Percentiles rank a stretch among this genome's conserved stretches.
These are phyloP conservation scores for Kappamyces sp. DNA, from an alignment of 192 early-diverging fungal species.

Conservation along the genomic window DNA sequence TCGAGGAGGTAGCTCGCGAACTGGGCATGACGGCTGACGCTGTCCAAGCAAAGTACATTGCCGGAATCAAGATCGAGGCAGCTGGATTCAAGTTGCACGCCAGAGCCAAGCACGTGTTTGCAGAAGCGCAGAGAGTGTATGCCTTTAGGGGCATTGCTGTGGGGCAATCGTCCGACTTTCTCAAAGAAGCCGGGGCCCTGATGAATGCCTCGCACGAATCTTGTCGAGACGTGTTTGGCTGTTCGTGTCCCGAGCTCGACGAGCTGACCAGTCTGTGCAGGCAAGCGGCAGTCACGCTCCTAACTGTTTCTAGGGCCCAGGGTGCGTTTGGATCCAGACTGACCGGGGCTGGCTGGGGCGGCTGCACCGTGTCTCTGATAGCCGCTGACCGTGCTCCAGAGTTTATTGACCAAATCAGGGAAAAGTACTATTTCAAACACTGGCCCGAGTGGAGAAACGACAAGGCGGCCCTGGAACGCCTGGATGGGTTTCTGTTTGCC, in stretches of 20 bases:
- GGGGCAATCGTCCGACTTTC: slow-evolving; percentile 20
- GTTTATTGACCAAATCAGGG: slow-evolving; percentile 60
- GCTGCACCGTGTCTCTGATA: slow-evolving; percentile 78
- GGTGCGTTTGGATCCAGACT: slow-evolving; percentile 80
- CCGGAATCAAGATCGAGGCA: slow-evolving; percentile 47
- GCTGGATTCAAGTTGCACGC: slow-evolving; percentile 68
- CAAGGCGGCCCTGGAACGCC: too few species aligned
- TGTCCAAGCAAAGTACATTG: slow-evolving; percentile 39
- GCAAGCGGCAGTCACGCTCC: slow-evolving; percentile 10
- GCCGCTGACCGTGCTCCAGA: slow-evolving; percentile 48
- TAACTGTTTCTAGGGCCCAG: slow-evolving; percentile 15
- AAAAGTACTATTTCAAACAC: slow-evolving; percentile 45
- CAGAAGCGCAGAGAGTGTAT: slow-evolving; percentile 74
- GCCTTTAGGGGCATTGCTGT: slow-evolving; percentile 60
- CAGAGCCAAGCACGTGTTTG: slow-evolving; percentile 77
- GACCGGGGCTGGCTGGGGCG: slow-evolving; percentile 94
- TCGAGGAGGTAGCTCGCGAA: slow-evolving; percentile 25
- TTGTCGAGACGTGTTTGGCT: slow-evolving; percentile 78
- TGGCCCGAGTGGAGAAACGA: too few species aligned
- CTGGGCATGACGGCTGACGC: slow-evolving; percentile 32
- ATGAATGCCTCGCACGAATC: slow-evolving; percentile 86
- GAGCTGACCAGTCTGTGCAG: slow-evolving; percentile 49
- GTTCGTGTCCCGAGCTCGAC: slow-evolving; percentile 79
- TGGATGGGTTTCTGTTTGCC: too few species aligned
- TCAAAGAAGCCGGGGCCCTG: slow-evolving; percentile 64